A percentile compares a stretch with the other conserved stretches of the same genome.
phyloP scores from a whole-genome alignment of 306 rosid species.

The Sphenostylis stenocarpa region DNA sequence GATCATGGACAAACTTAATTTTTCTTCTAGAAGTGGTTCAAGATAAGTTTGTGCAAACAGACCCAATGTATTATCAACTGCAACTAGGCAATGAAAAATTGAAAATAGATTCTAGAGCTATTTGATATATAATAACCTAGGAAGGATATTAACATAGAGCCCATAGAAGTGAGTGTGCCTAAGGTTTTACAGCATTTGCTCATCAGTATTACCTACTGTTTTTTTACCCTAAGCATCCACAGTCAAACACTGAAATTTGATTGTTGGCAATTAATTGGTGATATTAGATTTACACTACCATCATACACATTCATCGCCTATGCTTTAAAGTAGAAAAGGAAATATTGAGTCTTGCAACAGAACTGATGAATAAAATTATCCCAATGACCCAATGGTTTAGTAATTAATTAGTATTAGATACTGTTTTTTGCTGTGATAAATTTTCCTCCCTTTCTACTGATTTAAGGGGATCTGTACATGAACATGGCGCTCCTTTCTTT shows the following conservation, averaged over 20 bases:
- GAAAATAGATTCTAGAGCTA: background rate
- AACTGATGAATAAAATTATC: background rate
- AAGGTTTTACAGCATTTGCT: conserved; percentile 3
- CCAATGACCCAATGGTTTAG: conserved; percentile 3
- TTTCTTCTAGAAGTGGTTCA: too few relatives aligned
- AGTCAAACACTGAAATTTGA: conserved; percentile 4
- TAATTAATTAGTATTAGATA: background rate
- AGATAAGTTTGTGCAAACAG: too few relatives aligned
- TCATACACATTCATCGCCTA: background rate
- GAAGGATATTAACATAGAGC: conserved; percentile 8
- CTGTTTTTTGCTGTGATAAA: conserved; percentile 12
- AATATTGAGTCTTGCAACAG: background rate
- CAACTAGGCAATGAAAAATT: background rate
- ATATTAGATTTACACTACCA: background rate
- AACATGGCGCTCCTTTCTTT: conserved; percentile 3
- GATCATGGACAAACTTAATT: too few relatives aligned
- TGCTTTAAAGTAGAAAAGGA: background rate
- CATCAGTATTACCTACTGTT: conserved; percentile 7
- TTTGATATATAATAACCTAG: background rate
- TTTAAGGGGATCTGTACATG: conserved; percentile 3
- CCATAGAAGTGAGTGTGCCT: background rate
- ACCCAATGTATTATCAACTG: background rate
- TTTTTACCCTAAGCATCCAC: background rate
- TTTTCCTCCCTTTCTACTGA: conserved; percentile 12
- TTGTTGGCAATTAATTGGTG: conserved; percentile 8